Evolutionary conservation across 1,284 basidiomycete genomes (phyloP).

Genomic region (Cryptococcus sp.): DNA sequence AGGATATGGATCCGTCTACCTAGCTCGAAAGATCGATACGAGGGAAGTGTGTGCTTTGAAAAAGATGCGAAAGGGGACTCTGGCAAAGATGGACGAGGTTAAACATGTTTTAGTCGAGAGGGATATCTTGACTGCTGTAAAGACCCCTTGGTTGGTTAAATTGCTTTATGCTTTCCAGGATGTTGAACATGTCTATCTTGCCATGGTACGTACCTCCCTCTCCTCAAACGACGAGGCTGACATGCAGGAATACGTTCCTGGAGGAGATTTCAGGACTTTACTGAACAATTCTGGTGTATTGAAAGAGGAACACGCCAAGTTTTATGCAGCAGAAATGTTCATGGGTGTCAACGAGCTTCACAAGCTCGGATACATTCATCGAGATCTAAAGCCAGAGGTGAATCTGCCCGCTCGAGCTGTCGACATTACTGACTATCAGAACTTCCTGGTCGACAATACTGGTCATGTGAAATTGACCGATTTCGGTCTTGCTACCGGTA

Average conservation of each 20-base stretch:
- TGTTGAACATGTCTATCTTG: conserved; percentile 79
- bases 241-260: conserved; percentile 80
- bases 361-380: conserved; percentile 93
- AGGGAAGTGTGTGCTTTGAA: conserved; percentile 92
- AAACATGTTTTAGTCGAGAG: conserved; percentile 94
- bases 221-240: too few species aligned
- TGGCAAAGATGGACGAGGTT: conserved; percentile 93
- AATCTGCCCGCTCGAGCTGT: conserved; percentile 9
- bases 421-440: conserved; percentile 55
- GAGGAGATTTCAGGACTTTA: conserved; percentile 90
- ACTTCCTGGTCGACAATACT: conserved; percentile 91
- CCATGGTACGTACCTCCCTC: conserved; percentile 65
- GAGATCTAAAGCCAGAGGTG: conserved; percentile 95
- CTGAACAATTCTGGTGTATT: conserved; percentile 94
- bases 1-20: conserved; percentile 91
- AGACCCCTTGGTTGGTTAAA: conserved; percentile 90
- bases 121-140: conserved; percentile 90
- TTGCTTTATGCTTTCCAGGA: conserved; percentile 95
- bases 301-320: conserved; percentile 89
- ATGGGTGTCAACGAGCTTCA: conserved; percentile 84
- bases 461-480: conserved; percentile 99
- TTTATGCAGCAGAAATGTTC: conserved; percentile 97
- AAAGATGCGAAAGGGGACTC: conserved; percentile 87
- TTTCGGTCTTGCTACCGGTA: conserved; percentile 95
- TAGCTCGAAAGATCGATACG: conserved; percentile 84